Evolutionary conservation across 768 basidiomycete species (phyloP), one percentile per base, ranked within the genome.

Genomic region (Rhodosporidiobolus sp.): DNA sequence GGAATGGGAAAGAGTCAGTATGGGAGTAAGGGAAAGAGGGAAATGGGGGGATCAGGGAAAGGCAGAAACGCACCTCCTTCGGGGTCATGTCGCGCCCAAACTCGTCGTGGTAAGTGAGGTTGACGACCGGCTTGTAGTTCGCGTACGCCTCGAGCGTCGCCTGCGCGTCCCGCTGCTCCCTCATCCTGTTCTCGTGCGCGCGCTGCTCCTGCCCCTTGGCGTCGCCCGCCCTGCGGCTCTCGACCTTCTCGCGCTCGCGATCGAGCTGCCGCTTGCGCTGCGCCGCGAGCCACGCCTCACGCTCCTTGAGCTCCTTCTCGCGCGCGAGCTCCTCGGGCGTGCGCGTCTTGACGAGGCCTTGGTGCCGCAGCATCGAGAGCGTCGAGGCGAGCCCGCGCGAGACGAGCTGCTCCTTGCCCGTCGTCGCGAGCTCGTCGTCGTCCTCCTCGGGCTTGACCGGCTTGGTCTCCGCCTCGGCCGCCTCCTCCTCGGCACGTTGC

Each of bases 31-130:
- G 20, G 49, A 20, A 11, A 26, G 12, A 16, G 26, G 26, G 46
- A 20, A n/a, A n/a, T n/a, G n/a, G n/a, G n/a, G n/a, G n/a, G 50
- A 53, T 12, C 12, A 22, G n/a, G 20, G 24, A 16, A 26, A 4
- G 50, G n/a, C n/a, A n/a, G n/a, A 8, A 1, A 43, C 70, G 35
- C 17, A 73, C 77, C 83, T 99, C 96, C 84, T 97, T 97, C 28
- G 89, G 89, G 32, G 91, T 91, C 80, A 94, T 83, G 69, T 85
- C 80, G 50, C 96, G 86, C 58, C 96, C 96, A 80, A 92, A 92
- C 81, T 99, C 95, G 79, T 99, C 96, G 75, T 94, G 89, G 80
- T 99, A 99, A 60, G 90, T 90, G 78, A 98, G 91, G 75, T 95
- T 92, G 78, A 99, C 85, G 82, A 95, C 94, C 10, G 96, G 96